Base-by-base conservation (phyloP, 768 basidiomycete species). In the Lactarius deliciosus region DNA sequence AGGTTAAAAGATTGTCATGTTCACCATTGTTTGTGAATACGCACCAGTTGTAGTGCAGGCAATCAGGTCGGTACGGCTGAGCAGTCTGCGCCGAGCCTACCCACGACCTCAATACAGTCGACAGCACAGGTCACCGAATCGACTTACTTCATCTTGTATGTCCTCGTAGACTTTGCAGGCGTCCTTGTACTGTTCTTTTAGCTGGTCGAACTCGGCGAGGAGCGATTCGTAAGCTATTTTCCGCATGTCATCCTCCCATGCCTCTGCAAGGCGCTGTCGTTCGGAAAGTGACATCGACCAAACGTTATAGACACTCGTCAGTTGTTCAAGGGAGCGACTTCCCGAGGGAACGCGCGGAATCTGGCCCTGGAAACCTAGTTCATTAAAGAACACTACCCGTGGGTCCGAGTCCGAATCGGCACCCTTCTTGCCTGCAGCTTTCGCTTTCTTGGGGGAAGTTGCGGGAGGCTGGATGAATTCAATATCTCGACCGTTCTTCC, bases 41-140 rank as follows among this genome's bases (percentile, higher is more conserved):
- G 4, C 72, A 87, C 89, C 89, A 25, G 86, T 91, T 0, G 90
- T 92, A 0, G 91, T 93, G 66, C 89, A 91, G 5, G 88, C 91
- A 55, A 92, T 83, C 22, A 93, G 80, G 70, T 90, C 83, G 0
- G 84, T 79, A 7, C 79, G 74, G 38, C 74, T 73, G 7, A 93
- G 77, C 9, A 92, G 74, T 6, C 79, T 79, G 0, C 85, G 82
- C 10, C 86, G 81, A 57, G 79, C 75, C 90, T 92, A 68, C 47
- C 4, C n/a, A 34, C 68, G 54, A 41, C 8, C 5, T 55, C 36
- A 6, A 53, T 43, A n/a, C 61, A 34, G 54, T 36, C 13, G 34
- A 43, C 57, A 7, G 47, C 18, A 36, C 32, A 2, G 43, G 20
- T 61, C 53, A 10, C 43, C 41, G 5, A 28, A 54, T 60, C 30